Base-by-base conservation (phyloP, 148 eudicot species). In the Rhododendron williamsianum region DNA sequence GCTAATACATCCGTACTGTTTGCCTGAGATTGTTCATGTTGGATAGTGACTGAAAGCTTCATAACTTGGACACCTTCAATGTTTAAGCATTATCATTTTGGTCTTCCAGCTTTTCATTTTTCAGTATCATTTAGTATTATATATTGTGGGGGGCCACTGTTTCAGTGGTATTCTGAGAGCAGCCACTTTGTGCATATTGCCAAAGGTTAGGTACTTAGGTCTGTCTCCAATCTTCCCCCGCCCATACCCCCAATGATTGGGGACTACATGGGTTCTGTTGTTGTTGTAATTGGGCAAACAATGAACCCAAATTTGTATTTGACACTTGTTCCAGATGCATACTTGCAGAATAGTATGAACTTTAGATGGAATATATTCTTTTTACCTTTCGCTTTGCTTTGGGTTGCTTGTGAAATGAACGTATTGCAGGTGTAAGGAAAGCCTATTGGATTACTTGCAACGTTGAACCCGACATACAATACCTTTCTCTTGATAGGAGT, bases 371-470 rank as follows among this genome's bases (percentile, higher is more conserved):
- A 25, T 78, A 48, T 25, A 4, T 4, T 46, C 3, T 3, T 25
- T 51, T 48, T 80, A 48, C 25, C 35, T 30, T 81, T 36, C 30
- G 2, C 12, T 35, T 81, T 25, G 27, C 23, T 58, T 10, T 81
- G 23, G 38, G 10, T 80, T 9, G 35, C 58, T 45, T 81, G 81
- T 82, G 6, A 73, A 51, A 80, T 27, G 9, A 84, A 85, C 48
- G 33, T 91, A 85, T 74, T 87, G 60, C 89, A 97, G 99, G 99
- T 46, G 92, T 97, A 91, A 93, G 81, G 82, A 95, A 97, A 90
- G 83, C 98, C 52, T 97, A 95, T 88, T 94, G 95, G 93, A 92
- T 94, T 86, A 93, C 92, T 84, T 97, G 99, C 92, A 97, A 97
- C 86, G 94, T 92, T 83, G 98, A 94, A 82, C 98, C 98, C 71